Evolutionary conservation across 306 rosid species (phyloP), one percentile per base, ranked within the genome.

Genomic region (Cucurbita ficifolia): DNA sequence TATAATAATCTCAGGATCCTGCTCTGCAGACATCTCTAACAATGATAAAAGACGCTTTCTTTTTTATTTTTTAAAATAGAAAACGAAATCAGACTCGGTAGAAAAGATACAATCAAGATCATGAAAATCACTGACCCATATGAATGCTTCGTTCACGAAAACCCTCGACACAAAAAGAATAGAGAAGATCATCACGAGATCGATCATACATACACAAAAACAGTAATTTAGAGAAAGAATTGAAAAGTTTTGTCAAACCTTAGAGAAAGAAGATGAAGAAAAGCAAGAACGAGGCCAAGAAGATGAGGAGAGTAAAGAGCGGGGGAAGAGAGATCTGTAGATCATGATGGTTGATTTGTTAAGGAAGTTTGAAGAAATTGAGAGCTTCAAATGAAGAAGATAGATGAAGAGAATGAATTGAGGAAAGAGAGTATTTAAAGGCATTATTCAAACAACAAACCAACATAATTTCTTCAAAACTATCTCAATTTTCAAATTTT

Each of bases 261-360:
- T 83, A 58, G 76, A 42, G 12, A 43, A 72, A 0, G 76, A 75
- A 19, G 82, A 69, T 12, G 76, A 39, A 7, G 58, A 53, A 53
- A 8, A 3, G 1, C 7, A 38, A 46, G 79, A 53, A 61, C 16
- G 21, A 36, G 6, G 40, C 49, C 79, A 35, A 33, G 46, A 35
- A 42, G 46, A 9, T 13, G 72, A 75, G 48, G 21, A 80, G 59
- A 64, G 72, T 36, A 72, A 19, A 8, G 39, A 64, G 8, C 60
- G 57, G 70, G 70, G 40, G 58, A 79, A 8, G 48, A 60, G 29
- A 6, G 56, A 45, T 43, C 36, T 85, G 35, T 18, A 83, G 76
- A 89, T 79, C 92, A 85, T 84, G 9, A 50, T 63, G 70, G 70
- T 5, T 60, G 68, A 36, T 7, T 60, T 6, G n/a, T n/a, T n/a